Evolutionary conservation across 2,329 filamentous ascomycete genomes (phyloP).

Genomic region (Xylaria sp.): DNA sequence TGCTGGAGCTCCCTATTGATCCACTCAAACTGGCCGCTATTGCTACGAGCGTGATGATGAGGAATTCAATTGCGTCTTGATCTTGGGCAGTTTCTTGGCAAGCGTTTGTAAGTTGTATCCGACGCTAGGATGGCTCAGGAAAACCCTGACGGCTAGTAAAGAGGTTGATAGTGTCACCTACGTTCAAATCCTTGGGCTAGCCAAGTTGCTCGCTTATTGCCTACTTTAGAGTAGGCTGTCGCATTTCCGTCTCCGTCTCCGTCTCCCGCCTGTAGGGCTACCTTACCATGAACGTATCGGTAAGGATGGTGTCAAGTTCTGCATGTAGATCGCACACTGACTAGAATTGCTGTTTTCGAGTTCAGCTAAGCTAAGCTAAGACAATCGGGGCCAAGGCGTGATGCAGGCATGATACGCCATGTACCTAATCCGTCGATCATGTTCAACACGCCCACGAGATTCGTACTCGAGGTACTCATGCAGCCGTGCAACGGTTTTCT

Average conservation of each 20-base stretch:
- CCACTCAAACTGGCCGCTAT: constrained; percentile 16
- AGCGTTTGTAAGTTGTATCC: constrained; percentile 2
- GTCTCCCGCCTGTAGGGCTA: neutral
- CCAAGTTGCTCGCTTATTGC: neutral
- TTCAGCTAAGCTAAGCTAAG: constrained; percentile 26
- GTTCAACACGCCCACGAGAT: constrained; percentile 19
- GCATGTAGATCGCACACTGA: constrained; percentile 11
- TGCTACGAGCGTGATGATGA: constrained; percentile 22
- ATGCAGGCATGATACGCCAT: neutral
- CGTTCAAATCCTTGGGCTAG: too few species aligned
- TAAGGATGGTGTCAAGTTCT: constrained; percentile 25
- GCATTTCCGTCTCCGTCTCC: neutral
- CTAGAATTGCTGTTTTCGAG: constrained; percentile 11
- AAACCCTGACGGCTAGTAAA: neutral
- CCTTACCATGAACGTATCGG: neutral
- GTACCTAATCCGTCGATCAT: constrained; percentile 26
- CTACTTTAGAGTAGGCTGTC: neutral
- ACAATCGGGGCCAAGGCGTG: constrained; percentile 18
- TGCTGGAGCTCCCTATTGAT: constrained; percentile 28
- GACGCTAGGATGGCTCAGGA: neutral
- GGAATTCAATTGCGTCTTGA: constrained; percentile 23
- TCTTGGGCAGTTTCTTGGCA: constrained; percentile 19
- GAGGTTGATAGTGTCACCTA: neutral
- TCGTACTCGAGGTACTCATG: constrained; percentile 15
- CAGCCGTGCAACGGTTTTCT: constrained; percentile 30